Percentiles rank a stretch among this genome's conserved stretches.
These are phyloP conservation scores for Russula compacta DNA, from an alignment of 768 basidiomycete genomes.

Conservation along the genomic window DNA sequence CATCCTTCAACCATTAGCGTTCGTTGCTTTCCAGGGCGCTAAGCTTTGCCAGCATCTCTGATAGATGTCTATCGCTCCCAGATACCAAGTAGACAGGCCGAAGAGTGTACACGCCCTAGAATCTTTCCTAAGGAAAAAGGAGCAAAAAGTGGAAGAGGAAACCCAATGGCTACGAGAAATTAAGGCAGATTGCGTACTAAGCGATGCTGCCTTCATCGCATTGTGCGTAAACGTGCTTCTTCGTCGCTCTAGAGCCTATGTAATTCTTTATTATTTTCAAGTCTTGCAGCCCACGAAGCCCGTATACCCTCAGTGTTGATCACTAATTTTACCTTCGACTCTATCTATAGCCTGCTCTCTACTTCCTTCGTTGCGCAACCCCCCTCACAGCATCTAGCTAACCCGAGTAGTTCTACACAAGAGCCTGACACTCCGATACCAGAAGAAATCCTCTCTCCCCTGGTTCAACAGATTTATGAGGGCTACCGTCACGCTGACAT, in stretches of 20 bases:
- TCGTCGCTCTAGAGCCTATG: neutral
- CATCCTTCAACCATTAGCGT: constrained; percentile 75
- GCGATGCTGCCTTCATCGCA: constrained; percentile 70
- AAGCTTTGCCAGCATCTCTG: constrained; percentile 3
- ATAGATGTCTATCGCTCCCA: constrained; percentile 22
- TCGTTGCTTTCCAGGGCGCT: constrained; percentile 24
- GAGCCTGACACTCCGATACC: constrained; percentile 46
- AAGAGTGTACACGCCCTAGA: constrained; percentile 58
- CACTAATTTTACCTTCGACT: constrained; percentile 82
- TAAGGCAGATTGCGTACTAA: constrained; percentile 51
- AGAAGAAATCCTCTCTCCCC: constrained; percentile 39
- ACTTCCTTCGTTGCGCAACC: constrained; percentile 35
- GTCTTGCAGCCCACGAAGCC: constrained; percentile 55
- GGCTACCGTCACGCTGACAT: constrained; percentile 69
- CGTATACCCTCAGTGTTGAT: constrained; percentile 63
- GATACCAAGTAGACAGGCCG: constrained; percentile 64
- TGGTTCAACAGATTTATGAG: constrained; percentile 52
- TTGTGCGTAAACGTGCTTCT: constrained; percentile 40
- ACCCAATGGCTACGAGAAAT: constrained; percentile 45
- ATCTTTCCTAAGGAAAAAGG: constrained; percentile 48
- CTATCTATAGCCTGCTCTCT: constrained; percentile 70
- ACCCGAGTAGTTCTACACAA: neutral
- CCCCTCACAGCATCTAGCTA: constrained; percentile 3
- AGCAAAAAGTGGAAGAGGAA: constrained; percentile 46
- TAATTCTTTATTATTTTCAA: constrained; percentile 22